Conservation (phyloP, 2,329 filamentous ascomycete species). For the Ramichloridium luteum region DNA sequence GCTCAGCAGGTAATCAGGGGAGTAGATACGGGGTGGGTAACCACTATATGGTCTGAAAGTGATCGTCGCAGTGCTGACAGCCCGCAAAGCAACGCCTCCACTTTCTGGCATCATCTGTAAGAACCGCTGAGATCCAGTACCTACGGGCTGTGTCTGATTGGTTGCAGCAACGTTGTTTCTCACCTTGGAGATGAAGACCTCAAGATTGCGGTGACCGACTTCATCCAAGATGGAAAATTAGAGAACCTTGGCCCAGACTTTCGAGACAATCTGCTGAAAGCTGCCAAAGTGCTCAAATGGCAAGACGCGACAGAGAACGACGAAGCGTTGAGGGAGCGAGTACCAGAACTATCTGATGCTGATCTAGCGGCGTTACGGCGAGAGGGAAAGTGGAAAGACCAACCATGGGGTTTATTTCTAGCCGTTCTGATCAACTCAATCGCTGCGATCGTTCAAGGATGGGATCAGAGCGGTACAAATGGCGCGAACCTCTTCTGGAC, state of each 20-base stretch:
- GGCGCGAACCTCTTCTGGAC: slow-evolving; percentile 21
- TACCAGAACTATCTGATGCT: not conserved
- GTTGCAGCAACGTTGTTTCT: not conserved
- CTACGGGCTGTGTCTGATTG: not conserved
- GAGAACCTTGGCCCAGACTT: not conserved
- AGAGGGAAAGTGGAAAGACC: slow-evolving; percentile 34
- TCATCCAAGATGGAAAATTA: not conserved
- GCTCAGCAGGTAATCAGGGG: not conserved
- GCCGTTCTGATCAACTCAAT: slow-evolving; percentile 29
- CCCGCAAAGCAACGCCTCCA: not conserved
- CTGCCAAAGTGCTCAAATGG: slow-evolving; percentile 1
- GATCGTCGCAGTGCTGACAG: not conserved
- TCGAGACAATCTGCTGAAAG: not conserved
- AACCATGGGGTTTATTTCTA: slow-evolving; percentile 35
- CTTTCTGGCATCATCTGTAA: slow-evolving; percentile 1
- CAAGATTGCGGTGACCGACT: not conserved
- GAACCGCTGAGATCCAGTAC: not conserved
- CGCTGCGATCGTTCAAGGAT: slow-evolving; percentile 20
- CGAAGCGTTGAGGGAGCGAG: not conserved
- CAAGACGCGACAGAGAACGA: slow-evolving; percentile 1
- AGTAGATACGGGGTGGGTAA: slow-evolving; percentile 1
- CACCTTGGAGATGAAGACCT: not conserved
- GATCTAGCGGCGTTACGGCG: slow-evolving; percentile 30
- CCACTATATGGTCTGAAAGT: not conserved
- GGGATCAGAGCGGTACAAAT: slow-evolving; percentile 23